Evolutionary conservation across 371 early-diverging fungal species (phyloP).

Genomic region (Syncephalastrum sp.): DNA sequence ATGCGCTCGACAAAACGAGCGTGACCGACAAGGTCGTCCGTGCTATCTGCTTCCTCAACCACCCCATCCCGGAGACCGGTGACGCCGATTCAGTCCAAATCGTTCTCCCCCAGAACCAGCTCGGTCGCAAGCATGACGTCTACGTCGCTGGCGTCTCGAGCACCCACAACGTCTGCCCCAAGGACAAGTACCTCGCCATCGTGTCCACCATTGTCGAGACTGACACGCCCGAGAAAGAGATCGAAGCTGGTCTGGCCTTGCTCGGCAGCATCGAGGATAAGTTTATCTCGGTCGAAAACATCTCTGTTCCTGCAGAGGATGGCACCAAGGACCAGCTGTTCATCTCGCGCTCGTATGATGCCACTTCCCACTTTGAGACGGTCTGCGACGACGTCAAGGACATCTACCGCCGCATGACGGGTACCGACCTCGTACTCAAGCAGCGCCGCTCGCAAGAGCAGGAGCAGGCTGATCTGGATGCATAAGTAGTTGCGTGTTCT

Average conservation of each 20-base stretch:
- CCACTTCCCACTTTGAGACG: slow-evolving; percentile 98
- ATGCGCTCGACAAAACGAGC: slow-evolving; percentile 77
- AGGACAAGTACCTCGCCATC: slow-evolving; percentile 88
- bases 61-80: slow-evolving; percentile 90
- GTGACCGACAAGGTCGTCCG: slow-evolving; percentile 89
- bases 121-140: slow-evolving; percentile 89
- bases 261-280: slow-evolving; percentile 91
- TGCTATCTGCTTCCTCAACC: slow-evolving; percentile 91
- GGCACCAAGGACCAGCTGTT: slow-evolving; percentile 86
- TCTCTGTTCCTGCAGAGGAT: slow-evolving; percentile 83
- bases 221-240: slow-evolving; percentile 84
- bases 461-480: slow-evolving; percentile 12
- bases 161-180: slow-evolving; percentile 89
- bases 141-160: slow-evolving; percentile 92
- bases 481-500: background rate
- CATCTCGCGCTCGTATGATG: slow-evolving; percentile 95
- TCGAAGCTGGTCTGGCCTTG: slow-evolving; percentile 82
- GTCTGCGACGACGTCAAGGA: slow-evolving; percentile 95
- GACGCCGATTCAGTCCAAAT: slow-evolving; percentile 91
- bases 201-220: slow-evolving; percentile 95
- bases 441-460: slow-evolving; percentile 56
- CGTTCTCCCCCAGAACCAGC: slow-evolving; percentile 96
- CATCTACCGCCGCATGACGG: slow-evolving; percentile 90
- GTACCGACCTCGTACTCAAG: slow-evolving; percentile 80
- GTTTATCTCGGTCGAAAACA: slow-evolving; percentile 81